Evolutionary conservation across 2,329 filamentous ascomycete genomes (phyloP), one percentile per base, ranked within the genome.

Genomic region (Colletotrichum simmondsii): DNA sequence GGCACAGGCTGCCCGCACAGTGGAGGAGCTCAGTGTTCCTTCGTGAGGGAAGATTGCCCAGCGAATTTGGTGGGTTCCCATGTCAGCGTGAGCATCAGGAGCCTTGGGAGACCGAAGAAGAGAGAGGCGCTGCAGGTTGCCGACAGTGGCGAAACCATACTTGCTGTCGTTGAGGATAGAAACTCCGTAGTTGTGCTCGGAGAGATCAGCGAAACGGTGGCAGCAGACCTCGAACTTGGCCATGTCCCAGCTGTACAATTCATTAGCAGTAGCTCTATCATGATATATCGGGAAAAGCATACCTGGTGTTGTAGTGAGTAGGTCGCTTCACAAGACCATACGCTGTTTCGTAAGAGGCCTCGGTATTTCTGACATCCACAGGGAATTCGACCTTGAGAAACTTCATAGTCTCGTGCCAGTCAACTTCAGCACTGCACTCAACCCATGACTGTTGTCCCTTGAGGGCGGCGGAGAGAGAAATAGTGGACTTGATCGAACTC

Each of bases 381-480:
- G 97, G 96, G 84, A 99, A 99, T 81, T 99, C 97, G 63, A 98
- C 96, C 87, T 99, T 99, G 79, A 99, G 89, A 87, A 98, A 98
- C 80, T 97, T 97, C 93, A 97, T 98, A 14, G 91, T 95, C 83
- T 99, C 97, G 77, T 93, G 93, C 97, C 97, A 99, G 80, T 98
- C 94, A n/a, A 98, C 94, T 76, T 97, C 94, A 63, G 92, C 93
- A 53, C 91, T 89, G 75, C 96, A 92, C 75, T 97, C 93, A 19
- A 98, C 89, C 75, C 91, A 92, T 0, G 92, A 93, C 37, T 90
- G 89, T 42, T 91, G 85, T 52, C 90, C 90, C 63, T 91, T 87
- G 24, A 93, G 83, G 16, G 91, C 89, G 1, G 94, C 93, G 2
- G 91, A 88, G 24, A 99, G 88, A 69, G 91, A 95, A 78, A 98